Evolutionary conservation across 2,329 filamentous ascomycete species (phyloP).

Genomic region (Aspergillus sp.): DNA sequence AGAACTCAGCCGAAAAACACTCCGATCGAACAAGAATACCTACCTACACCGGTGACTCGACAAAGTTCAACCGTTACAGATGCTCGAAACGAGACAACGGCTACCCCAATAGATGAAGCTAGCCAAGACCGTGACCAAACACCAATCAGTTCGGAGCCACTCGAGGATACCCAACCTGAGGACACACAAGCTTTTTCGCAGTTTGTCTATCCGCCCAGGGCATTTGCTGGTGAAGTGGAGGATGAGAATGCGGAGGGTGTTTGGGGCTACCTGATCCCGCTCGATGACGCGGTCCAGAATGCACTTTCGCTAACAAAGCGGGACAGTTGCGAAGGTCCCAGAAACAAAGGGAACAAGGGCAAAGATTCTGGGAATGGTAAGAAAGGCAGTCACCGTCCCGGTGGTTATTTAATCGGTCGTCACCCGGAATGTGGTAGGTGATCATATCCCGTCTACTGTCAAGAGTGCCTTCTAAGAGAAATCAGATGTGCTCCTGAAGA

Average conservation of each 20-base stretch:
- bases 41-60: conserved; percentile 75
- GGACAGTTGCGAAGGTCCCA: conserved; percentile 56
- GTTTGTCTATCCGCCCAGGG: conserved; percentile 63
- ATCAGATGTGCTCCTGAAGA: conserved; percentile 65
- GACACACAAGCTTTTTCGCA: conserved; percentile 79
- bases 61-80: conserved; percentile 57
- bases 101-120: conserved; percentile 59
- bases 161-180: conserved; percentile 50
- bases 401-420: conserved; percentile 84
- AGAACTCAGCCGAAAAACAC: conserved; percentile 51
- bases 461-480: conserved; percentile 10
- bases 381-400: conserved; percentile 55
- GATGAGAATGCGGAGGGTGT: conserved; percentile 80
- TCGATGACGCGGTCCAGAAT: conserved; percentile 64
- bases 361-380: conserved; percentile 53
- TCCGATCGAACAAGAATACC: conserved; percentile 58
- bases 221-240: conserved; percentile 72
- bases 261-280: conserved; percentile 88
- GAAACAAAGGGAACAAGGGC: conserved; percentile 32
- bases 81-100: conserved; percentile 61
- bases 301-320: conserved; percentile 69
- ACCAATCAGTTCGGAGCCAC: conserved; percentile 32
- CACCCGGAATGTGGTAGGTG: conserved; percentile 86
- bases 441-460: not conserved
- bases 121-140: conserved; percentile 46